phyloP scores from a whole-genome alignment of 2,329 filamentous ascomycete genomes.

The Fusarium tanahbumbuense region DNA sequence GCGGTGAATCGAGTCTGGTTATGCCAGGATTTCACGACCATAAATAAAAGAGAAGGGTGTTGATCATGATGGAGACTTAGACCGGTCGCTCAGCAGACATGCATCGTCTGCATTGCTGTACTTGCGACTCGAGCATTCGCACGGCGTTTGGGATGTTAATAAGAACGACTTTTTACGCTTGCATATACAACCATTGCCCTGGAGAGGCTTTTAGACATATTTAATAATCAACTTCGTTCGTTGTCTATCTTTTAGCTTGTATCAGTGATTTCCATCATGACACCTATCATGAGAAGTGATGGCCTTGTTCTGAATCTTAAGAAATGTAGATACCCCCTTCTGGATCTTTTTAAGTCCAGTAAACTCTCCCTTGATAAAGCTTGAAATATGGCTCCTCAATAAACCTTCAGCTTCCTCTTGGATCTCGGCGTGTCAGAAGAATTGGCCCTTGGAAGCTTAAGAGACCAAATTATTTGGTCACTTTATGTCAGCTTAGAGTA shows the following conservation, averaged over 20 bases:
- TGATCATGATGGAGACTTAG: constrained; percentile 44
- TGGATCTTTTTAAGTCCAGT: no score
- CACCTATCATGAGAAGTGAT: background rate
- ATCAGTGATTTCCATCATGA: background rate
- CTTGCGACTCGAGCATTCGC: constrained; percentile 43
- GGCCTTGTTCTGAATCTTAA: background rate
- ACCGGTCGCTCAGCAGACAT: constrained; percentile 36
- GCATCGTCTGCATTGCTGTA: constrained; percentile 34
- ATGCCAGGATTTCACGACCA: constrained; percentile 16
- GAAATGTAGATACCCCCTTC: no score
- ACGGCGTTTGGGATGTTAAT: constrained; percentile 48
- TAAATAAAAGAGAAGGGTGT: constrained; percentile 18
- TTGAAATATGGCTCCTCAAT: background rate
- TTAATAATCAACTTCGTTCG: constrained; percentile 51
- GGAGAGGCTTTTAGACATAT: constrained; percentile 48
- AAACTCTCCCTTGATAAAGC: background rate
- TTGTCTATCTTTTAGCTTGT: constrained; percentile 15
- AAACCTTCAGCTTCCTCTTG: background rate
- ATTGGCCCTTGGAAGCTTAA: no score
- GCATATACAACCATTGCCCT: constrained; percentile 47
- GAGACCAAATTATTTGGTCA: no score
- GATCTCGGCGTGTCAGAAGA: no score
- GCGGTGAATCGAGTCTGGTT: constrained; percentile 41
- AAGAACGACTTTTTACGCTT: constrained; percentile 47
- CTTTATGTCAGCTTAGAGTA: no score